These are phyloP conservation scores for Conoideocrella luteorostrata DNA, from an alignment of 2,329 filamentous ascomycete genomes.

Conservation along the genomic window DNA sequence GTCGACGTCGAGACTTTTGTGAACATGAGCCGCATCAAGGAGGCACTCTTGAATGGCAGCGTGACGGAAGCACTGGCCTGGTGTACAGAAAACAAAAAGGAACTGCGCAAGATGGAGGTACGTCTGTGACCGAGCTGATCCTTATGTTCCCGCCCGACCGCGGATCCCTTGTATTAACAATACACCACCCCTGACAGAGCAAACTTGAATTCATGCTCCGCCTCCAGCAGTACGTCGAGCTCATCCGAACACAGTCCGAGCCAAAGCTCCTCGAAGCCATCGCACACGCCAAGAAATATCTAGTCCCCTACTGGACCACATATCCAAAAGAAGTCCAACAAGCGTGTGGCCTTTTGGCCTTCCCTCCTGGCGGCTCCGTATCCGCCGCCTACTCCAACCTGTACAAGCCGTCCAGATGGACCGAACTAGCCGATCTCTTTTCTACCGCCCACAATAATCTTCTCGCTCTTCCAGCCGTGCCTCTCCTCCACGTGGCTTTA, in stretches of 20 bases:
- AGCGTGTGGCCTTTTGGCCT: conserved; percentile 76
- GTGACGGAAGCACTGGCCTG: conserved; percentile 77
- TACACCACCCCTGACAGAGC: conserved; percentile 41
- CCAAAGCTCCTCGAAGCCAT: conserved; percentile 70
- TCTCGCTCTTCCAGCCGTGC: conserved; percentile 72
- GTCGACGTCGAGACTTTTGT: conserved; percentile 88
- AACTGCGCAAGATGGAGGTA: conserved; percentile 80
- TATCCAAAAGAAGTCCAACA: conserved; percentile 63
- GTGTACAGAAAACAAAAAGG: conserved; percentile 91
- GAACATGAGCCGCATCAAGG: conserved; percentile 70
- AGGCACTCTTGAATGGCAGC: conserved; percentile 62
- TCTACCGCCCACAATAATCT: conserved; percentile 80
- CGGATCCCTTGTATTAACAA: conserved; percentile 3
- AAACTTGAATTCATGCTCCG: conserved; percentile 90
- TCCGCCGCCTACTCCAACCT: conserved; percentile 45
- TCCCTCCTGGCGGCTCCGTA: conserved; percentile 46
- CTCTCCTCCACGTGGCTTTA: conserved; percentile 84
- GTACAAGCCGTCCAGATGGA: conserved; percentile 70
- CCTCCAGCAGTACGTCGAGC: conserved; percentile 90
- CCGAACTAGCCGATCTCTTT: conserved; percentile 71
- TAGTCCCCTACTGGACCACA: conserved; percentile 62
- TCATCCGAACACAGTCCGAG: conserved; percentile 62
- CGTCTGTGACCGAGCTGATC: too few species aligned
- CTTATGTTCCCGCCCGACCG: too few species aligned
- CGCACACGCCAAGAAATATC: conserved; percentile 72